Evolutionary conservation across 2,329 filamentous ascomycete species (phyloP).

Genomic region (Pestalotiopsis sp.): DNA sequence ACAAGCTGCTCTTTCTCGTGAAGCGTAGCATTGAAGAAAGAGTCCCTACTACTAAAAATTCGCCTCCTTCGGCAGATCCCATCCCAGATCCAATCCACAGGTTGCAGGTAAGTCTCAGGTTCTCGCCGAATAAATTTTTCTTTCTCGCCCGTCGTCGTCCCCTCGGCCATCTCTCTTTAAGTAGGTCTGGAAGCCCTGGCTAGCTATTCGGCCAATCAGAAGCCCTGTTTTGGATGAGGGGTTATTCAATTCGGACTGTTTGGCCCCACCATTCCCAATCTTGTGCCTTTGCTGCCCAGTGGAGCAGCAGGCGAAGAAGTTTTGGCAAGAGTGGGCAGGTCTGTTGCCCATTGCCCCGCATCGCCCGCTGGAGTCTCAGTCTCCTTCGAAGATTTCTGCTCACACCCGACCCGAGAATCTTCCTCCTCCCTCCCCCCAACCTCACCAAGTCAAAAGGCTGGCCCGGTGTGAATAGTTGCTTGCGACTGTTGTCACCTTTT

Average conservation of each 20-base stretch:
- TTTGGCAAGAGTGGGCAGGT: constrained; percentile 1
- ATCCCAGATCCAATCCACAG: background rate
- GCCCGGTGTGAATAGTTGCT: constrained; percentile 13
- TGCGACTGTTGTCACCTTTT: constrained; percentile 14
- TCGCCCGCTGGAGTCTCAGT: background rate
- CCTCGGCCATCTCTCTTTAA: constrained; percentile 4
- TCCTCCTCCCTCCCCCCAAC: background rate
- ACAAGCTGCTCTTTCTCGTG: background rate
- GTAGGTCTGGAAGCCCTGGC: constrained; percentile 9
- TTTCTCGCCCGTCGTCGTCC: background rate
- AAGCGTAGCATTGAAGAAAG: background rate
- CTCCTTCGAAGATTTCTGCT: constrained; percentile 7
- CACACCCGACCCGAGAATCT: constrained; percentile 2
- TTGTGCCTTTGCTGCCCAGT: background rate
- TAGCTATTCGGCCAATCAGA: background rate
- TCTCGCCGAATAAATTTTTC: constrained; percentile 6
- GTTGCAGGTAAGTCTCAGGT: background rate
- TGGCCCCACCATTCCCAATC: constrained; percentile 4
- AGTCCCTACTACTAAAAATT: background rate
- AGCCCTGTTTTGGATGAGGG: background rate
- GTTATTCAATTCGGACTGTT: constrained; percentile 6
- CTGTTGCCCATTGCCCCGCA: constrained; percentile 5
- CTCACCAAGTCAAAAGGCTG: constrained; percentile 10
- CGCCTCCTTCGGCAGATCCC: background rate
- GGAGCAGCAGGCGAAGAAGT: background rate